Evolutionary conservation across 1,284 basidiomycete species (phyloP).

Genomic region (Xerocomus nothofagi): DNA sequence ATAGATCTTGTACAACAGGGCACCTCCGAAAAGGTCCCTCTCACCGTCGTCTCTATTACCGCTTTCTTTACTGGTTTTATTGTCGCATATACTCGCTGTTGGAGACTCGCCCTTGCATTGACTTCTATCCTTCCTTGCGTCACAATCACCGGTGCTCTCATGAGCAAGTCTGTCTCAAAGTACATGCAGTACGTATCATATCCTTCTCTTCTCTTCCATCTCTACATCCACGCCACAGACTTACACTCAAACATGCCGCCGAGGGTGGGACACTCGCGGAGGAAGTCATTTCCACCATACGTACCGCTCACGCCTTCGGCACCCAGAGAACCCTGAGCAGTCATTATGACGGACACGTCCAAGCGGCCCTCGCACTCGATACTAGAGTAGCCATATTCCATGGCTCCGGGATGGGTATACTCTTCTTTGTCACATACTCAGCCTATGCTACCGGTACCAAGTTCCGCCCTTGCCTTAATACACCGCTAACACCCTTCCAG

Average conservation of each 20-base stretch:
- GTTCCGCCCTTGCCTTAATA: neutral
- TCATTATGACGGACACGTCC: slow-evolving; percentile 72
- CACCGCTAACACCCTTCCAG: slow-evolving; percentile 35
- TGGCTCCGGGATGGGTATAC: slow-evolving; percentile 66
- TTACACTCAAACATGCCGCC: slow-evolving; percentile 75
- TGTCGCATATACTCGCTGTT: slow-evolving; percentile 68
- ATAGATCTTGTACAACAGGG: slow-evolving; percentile 85
- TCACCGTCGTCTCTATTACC: slow-evolving; percentile 60
- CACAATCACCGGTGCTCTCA: slow-evolving; percentile 70
- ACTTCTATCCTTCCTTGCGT: slow-evolving; percentile 92
- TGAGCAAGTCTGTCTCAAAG: slow-evolving; percentile 75
- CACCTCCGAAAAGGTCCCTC: slow-evolving; percentile 83
- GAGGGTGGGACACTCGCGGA: slow-evolving; percentile 88
- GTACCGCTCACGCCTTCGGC: slow-evolving; percentile 94
- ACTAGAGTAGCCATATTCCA: slow-evolving; percentile 66
- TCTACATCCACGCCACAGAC: slow-evolving; percentile 34
- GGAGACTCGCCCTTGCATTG: slow-evolving; percentile 88
- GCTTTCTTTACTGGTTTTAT: slow-evolving; percentile 83
- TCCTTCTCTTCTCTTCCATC: neutral
- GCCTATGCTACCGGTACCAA: slow-evolving; percentile 63
- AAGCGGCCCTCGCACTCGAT: slow-evolving; percentile 57
- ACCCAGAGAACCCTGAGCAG: slow-evolving; percentile 66
- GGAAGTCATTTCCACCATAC: slow-evolving; percentile 88
- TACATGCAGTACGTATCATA: slow-evolving; percentile 63
- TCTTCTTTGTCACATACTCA: slow-evolving; percentile 83